phyloP scores from a whole-genome alignment of 495 filamentous ascomycete species.

The Hypomontagnella submonticulosa region DNA sequence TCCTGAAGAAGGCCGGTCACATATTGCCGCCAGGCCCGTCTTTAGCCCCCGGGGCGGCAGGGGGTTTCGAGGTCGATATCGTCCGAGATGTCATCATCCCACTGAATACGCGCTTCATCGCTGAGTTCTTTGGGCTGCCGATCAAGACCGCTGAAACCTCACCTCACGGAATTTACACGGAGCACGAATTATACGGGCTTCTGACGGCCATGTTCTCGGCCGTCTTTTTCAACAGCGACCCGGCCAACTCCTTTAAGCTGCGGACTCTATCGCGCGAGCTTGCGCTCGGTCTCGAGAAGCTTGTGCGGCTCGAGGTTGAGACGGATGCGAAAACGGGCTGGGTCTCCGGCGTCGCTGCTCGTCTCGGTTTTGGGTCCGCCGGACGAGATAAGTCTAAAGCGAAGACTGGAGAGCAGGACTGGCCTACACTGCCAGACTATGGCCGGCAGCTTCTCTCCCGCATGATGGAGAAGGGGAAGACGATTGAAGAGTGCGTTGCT shows the following conservation, averaged over 20 bases:
- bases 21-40: constrained; percentile 58
- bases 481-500: constrained; percentile 71
- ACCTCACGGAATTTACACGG: constrained; percentile 73
- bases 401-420: constrained; percentile 47
- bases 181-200: constrained; percentile 76
- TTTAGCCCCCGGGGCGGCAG: constrained; percentile 25
- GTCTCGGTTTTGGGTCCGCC: constrained; percentile 26
- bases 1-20: constrained; percentile 67
- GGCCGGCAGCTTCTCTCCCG: constrained; percentile 72
- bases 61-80: constrained; percentile 68
- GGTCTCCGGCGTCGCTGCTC: constrained; percentile 61
- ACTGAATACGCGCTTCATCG: constrained; percentile 71
- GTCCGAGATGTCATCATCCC: constrained; percentile 75
- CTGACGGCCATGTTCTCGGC: constrained; percentile 68
- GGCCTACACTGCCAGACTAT: constrained; percentile 68
- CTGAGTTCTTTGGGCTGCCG: constrained; percentile 71
- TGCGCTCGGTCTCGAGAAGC: constrained; percentile 67
- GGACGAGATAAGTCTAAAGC: constrained; percentile 32
- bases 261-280: constrained; percentile 67
- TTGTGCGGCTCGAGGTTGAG: constrained; percentile 71
- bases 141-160: constrained; percentile 70
- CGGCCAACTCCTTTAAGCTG: constrained; percentile 60
- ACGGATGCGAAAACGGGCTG: constrained; percentile 65
- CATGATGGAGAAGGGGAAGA: constrained; percentile 68
- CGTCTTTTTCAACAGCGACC: constrained; percentile 59